Percentiles rank a stretch among this genome's conserved stretches.
These are phyloP conservation scores for Persicaria tinctoria DNA, from an alignment of 148 eudicot genomes.

Conservation along the genomic window DNA sequence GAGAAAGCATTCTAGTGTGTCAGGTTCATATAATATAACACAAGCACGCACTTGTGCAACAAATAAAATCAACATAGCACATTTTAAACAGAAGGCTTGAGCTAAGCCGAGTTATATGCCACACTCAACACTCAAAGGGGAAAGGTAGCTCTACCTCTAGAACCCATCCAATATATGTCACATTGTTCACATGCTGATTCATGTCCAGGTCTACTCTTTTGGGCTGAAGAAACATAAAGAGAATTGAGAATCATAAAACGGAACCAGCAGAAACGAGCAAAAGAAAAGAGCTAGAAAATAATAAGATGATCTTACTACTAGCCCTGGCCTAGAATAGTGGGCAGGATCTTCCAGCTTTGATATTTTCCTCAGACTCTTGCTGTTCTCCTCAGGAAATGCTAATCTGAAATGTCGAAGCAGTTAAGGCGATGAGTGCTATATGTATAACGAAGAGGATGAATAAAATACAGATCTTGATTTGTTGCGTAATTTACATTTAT, in stretches of 20 bases:
- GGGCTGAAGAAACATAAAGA: slow-evolving; percentile 40
- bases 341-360: slow-evolving; percentile 78
- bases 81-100: too few relatives aligned
- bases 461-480: too few relatives aligned
- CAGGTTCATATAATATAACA: neutral
- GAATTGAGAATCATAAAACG: neutral
- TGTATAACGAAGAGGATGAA: neutral
- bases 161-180: slow-evolving; percentile 90
- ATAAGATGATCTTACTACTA: slow-evolving; percentile 50
- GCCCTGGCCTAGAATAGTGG: slow-evolving; percentile 50
- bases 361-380: slow-evolving; percentile 79
- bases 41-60: neutral
- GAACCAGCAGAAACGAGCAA: neutral
- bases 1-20: neutral
- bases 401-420: slow-evolving; percentile 30
- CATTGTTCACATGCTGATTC: slow-evolving; percentile 97
- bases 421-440: neutral
- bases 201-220: slow-evolving; percentile 95
- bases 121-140: neutral
- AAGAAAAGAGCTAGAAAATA: neutral
- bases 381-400: slow-evolving; percentile 84
- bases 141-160: slow-evolving; percentile 57
- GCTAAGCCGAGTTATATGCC: too few relatives aligned
- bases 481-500: neutral
- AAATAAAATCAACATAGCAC: too few relatives aligned